Conservation (phyloP, 768 basidiomycete genomes). For the Mycena indigotica region DNA sequence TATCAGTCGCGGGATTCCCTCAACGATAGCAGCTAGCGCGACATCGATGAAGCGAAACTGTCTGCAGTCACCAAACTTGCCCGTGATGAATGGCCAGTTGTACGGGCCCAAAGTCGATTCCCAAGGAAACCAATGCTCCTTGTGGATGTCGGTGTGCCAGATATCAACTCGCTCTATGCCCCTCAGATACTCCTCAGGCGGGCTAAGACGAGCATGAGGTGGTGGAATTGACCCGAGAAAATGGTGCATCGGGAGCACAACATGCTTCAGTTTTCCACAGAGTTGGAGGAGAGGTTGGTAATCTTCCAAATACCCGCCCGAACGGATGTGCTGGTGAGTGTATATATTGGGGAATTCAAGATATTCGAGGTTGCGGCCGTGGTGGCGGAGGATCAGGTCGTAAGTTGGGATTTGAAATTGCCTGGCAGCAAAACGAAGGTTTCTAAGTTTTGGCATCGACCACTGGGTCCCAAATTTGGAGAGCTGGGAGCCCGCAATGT, state of each 20-base stretch:
- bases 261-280: background rate
- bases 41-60: background rate
- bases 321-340: background rate
- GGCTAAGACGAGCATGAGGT: background rate
- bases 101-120: background rate
- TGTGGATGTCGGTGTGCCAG: background rate
- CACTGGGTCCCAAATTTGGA: background rate
- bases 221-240: background rate
- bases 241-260: background rate
- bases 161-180: background rate
- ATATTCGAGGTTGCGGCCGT: background rate
- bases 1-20: background rate
- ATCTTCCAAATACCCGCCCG: background rate
- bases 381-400: background rate
- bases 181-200: background rate
- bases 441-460: background rate
- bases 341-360: constrained; percentile 2
- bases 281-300: background rate
- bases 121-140: background rate
- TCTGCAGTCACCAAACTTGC: background rate
- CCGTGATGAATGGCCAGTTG: background rate
- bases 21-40: background rate
- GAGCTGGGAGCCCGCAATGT: background rate
- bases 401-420: background rate
- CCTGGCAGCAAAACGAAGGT: background rate